phyloP scores from a whole-genome alignment of 73 alveolate species.

The Strombidium stylifer region DNA sequence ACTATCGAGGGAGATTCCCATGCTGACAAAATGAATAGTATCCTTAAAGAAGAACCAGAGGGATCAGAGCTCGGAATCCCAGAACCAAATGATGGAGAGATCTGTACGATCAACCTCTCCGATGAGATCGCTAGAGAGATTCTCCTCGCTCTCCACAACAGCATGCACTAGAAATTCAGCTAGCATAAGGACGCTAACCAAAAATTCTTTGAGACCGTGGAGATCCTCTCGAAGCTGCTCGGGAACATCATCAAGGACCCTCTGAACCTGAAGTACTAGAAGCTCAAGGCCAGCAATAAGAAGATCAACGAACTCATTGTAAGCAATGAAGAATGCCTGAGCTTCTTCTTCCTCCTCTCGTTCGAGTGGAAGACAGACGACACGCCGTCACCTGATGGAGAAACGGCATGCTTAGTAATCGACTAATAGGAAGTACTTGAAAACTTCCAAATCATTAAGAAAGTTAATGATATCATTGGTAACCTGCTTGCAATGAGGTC shows the following conservation, averaged over 20 bases:
- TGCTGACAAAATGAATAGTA: too few species aligned
- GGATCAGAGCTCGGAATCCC: too few species aligned
- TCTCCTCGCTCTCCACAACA: too few species aligned
- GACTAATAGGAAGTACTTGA: slow-evolving; percentile 1
- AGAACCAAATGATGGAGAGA: too few species aligned
- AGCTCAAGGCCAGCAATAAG: slow-evolving; percentile 44
- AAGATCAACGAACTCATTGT: slow-evolving; percentile 27
- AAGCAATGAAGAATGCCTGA: slow-evolving; percentile 22
- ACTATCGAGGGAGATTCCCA: too few species aligned
- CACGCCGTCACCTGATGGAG: too few species aligned
- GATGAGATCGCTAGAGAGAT: too few species aligned
- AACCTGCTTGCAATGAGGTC: slow-evolving; percentile 30
- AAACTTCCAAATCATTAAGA: slow-evolving; percentile 8
- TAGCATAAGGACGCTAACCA: too few species aligned
- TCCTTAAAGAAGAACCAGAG: too few species aligned
- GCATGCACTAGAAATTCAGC: too few species aligned
- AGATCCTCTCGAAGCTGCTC: slow-evolving; percentile 26
- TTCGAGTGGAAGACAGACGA: too few species aligned
- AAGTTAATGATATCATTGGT: not conserved
- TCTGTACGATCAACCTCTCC: too few species aligned
- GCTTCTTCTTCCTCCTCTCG: slow-evolving; percentile 46
- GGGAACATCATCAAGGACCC: slow-evolving; percentile 55
- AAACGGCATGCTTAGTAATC: not conserved
- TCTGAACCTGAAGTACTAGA: slow-evolving; percentile 44
- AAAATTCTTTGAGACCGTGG: slow-evolving; percentile 8